Conservation (phyloP, 139 green algal genomes). For the Chlorella sorokiniana region DNA sequence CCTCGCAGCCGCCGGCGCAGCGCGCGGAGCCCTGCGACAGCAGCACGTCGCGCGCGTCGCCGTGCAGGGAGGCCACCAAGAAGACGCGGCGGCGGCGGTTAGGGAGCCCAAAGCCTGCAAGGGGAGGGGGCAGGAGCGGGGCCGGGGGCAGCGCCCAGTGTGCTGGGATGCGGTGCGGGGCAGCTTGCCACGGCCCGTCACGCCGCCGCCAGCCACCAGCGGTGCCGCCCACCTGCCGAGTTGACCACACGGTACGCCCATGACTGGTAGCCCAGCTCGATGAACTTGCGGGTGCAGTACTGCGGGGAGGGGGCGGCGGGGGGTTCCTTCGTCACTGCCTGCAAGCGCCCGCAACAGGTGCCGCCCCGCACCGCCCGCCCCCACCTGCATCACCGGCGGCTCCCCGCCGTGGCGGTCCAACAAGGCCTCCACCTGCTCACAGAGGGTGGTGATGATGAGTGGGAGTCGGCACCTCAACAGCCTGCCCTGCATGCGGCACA, state of each 20-base stretch:
- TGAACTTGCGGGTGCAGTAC: constrained; percentile 64
- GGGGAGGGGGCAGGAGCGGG: neutral
- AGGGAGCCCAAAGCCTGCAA: constrained; percentile 82
- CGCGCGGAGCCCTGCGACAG: constrained; percentile 65
- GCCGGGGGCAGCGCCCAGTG: neutral
- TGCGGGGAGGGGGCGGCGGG: constrained; percentile 30
- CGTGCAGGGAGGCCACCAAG: constrained; percentile 82
- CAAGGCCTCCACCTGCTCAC: constrained; percentile 82
- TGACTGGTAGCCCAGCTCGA: constrained; percentile 76
- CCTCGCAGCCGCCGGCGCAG: constrained; percentile 67
- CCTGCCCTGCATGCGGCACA: neutral
- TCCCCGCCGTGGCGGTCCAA: constrained; percentile 61
- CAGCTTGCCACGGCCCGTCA: too few relatives aligned
- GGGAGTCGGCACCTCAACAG: neutral
- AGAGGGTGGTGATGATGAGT: too few relatives aligned
- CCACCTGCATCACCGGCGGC: constrained; percentile 50
- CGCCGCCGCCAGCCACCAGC: neutral
- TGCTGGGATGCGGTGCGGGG: too few relatives aligned
- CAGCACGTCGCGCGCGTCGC: constrained; percentile 87
- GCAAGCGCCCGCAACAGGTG: neutral
- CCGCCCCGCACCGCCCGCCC: neutral
- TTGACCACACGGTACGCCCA: constrained; percentile 82
- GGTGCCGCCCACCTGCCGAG: constrained; percentile 53
- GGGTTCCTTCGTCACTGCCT: neutral
- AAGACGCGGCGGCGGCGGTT: constrained; percentile 82